Percentiles rank a stretch among this genome's conserved stretches.
These are phyloP conservation scores for Mucor indicus DNA, from an alignment of 371 early-diverging fungal genomes.

Conservation along the genomic window DNA sequence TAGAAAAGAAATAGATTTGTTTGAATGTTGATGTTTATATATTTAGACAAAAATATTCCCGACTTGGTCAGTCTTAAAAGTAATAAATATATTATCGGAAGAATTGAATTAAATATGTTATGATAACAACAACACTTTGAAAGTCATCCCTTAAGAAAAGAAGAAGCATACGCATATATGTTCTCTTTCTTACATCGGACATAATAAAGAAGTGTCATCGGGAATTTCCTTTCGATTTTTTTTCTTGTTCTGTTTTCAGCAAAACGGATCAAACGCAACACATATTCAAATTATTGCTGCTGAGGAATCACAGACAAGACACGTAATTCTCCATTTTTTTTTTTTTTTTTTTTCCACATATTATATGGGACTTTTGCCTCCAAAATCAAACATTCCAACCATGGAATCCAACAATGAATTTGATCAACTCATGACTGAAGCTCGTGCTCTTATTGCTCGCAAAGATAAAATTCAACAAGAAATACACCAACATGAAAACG, in stretches of 20 bases:
- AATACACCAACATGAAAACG: constrained; percentile 50
- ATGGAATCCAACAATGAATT: too few relatives aligned
- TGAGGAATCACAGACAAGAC: too few relatives aligned
- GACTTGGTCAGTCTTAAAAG: constrained; percentile 8
- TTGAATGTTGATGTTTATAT: background rate
- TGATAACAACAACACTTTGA: background rate
- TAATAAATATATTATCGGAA: background rate
- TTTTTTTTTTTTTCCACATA: background rate
- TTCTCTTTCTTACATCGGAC: too few relatives aligned
- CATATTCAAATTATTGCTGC: too few relatives aligned
- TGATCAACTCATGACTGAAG: constrained; percentile 18
- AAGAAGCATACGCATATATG: too few relatives aligned
- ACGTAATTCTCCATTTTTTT: background rate
- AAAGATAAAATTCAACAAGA: constrained; percentile 64
- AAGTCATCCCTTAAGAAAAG: too few relatives aligned
- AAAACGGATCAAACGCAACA: too few relatives aligned
- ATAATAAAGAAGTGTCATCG: background rate
- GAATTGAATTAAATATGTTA: background rate
- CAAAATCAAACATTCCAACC: too few relatives aligned
- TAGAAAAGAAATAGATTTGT: background rate
- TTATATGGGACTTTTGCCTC: too few relatives aligned
- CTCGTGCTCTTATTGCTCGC: constrained; percentile 57
- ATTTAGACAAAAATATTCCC: constrained; percentile 3
- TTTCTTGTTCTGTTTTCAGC: background rate
- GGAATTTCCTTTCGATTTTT: background rate